phyloP scores from a whole-genome alignment of 106 monocot genomes.

The Dendrobium huoshanense region DNA sequence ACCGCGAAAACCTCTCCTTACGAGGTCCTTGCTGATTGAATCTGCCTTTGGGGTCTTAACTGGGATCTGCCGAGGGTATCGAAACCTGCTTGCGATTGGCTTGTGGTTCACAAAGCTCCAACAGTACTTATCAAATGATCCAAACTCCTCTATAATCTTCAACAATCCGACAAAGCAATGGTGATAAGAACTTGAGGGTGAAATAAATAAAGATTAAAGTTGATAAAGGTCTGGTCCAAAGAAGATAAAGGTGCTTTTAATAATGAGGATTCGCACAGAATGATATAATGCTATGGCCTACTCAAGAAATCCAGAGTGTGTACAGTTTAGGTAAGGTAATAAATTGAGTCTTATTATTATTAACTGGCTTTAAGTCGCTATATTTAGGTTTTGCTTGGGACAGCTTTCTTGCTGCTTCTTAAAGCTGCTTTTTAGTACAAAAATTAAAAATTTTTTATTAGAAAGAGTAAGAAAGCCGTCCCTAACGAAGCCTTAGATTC shows the following conservation, averaged over 20 bases:
- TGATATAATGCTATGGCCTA: background rate
- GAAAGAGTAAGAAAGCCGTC: too few species aligned
- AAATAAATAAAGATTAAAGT: background rate
- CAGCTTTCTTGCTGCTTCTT: too few species aligned
- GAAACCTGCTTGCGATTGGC: constrained; percentile 34
- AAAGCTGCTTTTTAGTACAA: too few species aligned
- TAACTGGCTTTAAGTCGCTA: background rate
- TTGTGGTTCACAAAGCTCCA: constrained; percentile 64
- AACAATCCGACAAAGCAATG: background rate
- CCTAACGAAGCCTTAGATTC: background rate
- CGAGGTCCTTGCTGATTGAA: constrained; percentile 58
- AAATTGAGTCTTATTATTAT: background rate
- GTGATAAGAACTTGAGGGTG: background rate
- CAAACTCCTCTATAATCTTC: constrained; percentile 55
- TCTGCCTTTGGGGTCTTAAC: constrained; percentile 61
- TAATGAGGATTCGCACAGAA: background rate
- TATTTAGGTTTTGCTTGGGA: too few species aligned
- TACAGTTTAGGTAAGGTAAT: background rate
- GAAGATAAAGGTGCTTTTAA: background rate
- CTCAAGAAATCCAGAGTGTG: background rate
- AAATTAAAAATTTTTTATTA: too few species aligned
- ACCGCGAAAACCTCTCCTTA: constrained; percentile 48
- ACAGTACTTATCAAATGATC: constrained; percentile 57
- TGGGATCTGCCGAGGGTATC: constrained; percentile 47
- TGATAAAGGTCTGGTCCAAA: background rate